Evolutionary conservation across 2,329 filamentous ascomycete genomes (phyloP), one percentile per base, ranked within the genome.

Genomic region (Cladosporium sp.): DNA sequence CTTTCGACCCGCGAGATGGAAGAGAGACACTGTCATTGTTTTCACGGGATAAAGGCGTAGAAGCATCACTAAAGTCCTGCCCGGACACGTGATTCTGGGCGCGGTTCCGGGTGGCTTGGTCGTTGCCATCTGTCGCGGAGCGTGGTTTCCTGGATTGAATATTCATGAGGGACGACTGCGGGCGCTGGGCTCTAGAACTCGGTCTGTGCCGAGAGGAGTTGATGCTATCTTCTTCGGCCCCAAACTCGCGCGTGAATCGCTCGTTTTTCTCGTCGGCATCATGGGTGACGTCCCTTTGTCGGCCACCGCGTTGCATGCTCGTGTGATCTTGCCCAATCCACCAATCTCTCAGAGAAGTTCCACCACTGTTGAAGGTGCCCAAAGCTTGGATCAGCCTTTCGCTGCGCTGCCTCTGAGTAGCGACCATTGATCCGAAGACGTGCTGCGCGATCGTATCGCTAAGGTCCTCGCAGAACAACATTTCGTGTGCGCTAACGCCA

Each of bases 391-490:
- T 83, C 73, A 83, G 85, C 69, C 80, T 82, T 70, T 82, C 86
- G 57, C 79, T 84, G 69, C 80, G 81, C 71, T 80, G 82, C 69
- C 81, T 83, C 70, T 83, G 85, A 65, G 80, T 82, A 64, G 77
- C 82, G 66, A 79, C 80, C 67, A 82, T 80, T 44, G 78, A 83
- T 76, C 80, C 82, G 76, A 87, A 85, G 5, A 90, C 73, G 65
- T 90, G 87, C 40, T 88, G 82, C 75, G 86, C 85, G 10, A 88
- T 80, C 2, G 87, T 84, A 31, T 80, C 78, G 0, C 83, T 79
- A 71, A 89, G 80, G 55, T 86, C 86, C 55, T 84, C 81, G 72
- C 90, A 78, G 60, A 87, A 88, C 33, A 81, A 78, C 35, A 84
- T 69, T 62, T 88, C 83, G 6, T 79, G 78, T 1, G 79, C 73